phyloP scores from a whole-genome alignment of 2,329 filamentous ascomycete genomes.

The Xylaria sp. region DNA sequence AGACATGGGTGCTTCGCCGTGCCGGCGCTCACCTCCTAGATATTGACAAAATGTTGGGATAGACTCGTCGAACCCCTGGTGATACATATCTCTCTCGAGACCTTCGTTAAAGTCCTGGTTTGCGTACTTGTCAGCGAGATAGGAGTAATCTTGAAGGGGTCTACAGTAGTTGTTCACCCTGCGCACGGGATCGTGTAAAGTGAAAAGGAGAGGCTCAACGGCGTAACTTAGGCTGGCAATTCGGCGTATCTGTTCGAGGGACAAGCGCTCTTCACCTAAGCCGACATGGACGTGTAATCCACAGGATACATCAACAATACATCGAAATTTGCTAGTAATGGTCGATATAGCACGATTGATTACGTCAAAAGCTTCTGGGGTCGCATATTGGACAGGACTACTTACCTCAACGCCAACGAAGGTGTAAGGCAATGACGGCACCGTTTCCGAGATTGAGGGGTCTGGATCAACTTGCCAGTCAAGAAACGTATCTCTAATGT shows the following conservation, averaged over 20 bases:
- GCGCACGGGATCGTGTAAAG: constrained; percentile 34
- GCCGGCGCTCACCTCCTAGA: constrained; percentile 24
- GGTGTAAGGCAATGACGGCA: not conserved
- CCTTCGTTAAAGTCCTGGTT: not conserved
- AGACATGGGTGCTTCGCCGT: constrained; percentile 34
- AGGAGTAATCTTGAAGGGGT: constrained; percentile 28
- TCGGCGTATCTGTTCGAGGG: constrained; percentile 35
- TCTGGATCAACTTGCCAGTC: not conserved
- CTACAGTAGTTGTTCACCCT: constrained; percentile 18
- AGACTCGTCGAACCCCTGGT: not conserved
- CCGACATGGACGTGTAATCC: constrained; percentile 45
- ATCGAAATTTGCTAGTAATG: constrained; percentile 28
- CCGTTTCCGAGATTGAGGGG: not conserved
- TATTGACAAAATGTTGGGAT: constrained; percentile 15
- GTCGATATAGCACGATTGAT: constrained; percentile 27
- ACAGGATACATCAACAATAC: constrained; percentile 32
- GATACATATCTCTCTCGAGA: not conserved
- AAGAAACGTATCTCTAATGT: not conserved
- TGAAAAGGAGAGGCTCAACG: constrained; percentile 38
- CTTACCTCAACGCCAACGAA: constrained; percentile 33
- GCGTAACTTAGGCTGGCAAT: constrained; percentile 36
- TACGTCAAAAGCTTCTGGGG: constrained; percentile 25
- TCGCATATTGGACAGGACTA: constrained; percentile 33
- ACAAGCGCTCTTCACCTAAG: constrained; percentile 26
- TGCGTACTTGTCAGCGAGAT: not conserved